Conservation (phyloP, 2,329 filamentous ascomycete species). For the Colletotrichum lindemuthianum region DNA sequence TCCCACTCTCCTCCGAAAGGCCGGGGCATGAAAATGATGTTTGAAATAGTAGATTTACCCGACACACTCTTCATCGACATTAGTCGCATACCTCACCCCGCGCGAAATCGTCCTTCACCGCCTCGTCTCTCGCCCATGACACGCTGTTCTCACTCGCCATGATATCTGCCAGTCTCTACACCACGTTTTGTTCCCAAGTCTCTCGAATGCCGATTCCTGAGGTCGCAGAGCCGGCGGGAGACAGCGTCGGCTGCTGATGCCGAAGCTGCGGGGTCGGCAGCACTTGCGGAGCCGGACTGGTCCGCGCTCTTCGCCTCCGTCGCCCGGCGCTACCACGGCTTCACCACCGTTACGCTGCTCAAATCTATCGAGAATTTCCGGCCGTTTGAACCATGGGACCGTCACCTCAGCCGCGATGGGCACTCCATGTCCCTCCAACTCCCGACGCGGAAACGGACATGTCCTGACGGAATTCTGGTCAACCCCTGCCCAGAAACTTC, state of each 20-base stretch:
- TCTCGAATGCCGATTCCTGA: conserved; percentile 59
- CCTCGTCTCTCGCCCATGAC: conserved; percentile 60
- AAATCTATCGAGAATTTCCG: conserved; percentile 40
- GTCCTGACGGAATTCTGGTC: conserved; percentile 64
- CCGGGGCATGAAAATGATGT: conserved; percentile 37
- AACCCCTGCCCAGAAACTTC: conserved; percentile 51
- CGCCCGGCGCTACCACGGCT: conserved; percentile 55
- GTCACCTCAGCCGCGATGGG: conserved; percentile 53
- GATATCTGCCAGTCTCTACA: conserved; percentile 59
- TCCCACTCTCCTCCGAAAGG: too few species aligned
- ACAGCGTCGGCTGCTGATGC: neutral
- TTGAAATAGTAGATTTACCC: conserved; percentile 58
- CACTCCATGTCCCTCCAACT: conserved; percentile 55
- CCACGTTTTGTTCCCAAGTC: conserved; percentile 61
- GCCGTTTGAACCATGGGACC: conserved; percentile 56
- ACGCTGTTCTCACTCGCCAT: conserved; percentile 59
- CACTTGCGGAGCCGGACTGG: conserved; percentile 45
- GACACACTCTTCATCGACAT: conserved; percentile 68
- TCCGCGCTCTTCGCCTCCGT: conserved; percentile 57
- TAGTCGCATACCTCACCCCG: conserved; percentile 60
- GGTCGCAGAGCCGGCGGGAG: conserved; percentile 1
- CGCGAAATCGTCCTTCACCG: conserved; percentile 62
- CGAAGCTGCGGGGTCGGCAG: conserved; percentile 29
- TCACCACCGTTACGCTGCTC: conserved; percentile 36
- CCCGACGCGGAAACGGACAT: conserved; percentile 63